phyloP scores from a whole-genome alignment of 257 asterid species.

The Solanum piurae region DNA sequence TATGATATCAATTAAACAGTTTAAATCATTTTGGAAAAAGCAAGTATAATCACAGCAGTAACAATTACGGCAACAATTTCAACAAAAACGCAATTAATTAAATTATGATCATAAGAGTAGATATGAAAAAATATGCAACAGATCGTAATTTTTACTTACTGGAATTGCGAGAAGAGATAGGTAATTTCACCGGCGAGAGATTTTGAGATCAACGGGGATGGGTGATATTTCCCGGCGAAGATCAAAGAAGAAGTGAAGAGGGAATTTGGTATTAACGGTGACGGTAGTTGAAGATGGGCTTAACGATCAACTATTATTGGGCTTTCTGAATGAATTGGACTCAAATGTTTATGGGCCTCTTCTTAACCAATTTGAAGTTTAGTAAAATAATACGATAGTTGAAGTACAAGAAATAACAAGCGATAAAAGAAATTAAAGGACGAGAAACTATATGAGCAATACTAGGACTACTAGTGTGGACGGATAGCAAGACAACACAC shows the following conservation, averaged over 20 bases:
- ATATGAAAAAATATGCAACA: background rate
- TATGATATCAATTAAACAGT: background rate
- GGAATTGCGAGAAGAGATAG: background rate
- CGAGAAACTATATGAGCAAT: background rate
- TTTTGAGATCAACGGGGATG: background rate
- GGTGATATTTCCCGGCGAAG: background rate
- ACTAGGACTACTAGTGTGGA: fast-evolving
- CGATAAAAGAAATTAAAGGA: no score
- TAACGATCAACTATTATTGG: background rate
- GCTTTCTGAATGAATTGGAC: background rate
- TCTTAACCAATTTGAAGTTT: background rate
- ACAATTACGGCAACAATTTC: background rate
- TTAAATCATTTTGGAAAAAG: background rate
- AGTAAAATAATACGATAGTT: no score
- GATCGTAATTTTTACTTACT: background rate
- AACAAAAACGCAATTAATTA: background rate
- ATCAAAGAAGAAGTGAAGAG: background rate
- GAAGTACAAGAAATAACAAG: background rate
- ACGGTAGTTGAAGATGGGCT: background rate
- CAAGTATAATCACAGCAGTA: background rate
- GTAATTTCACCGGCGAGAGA: background rate
- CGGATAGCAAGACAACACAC: background rate
- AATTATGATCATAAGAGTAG: background rate
- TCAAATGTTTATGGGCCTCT: background rate
- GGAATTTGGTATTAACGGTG: background rate